Conservation (phyloP, 179 eudicot genomes). For the Amaranthus tricolor region DNA sequence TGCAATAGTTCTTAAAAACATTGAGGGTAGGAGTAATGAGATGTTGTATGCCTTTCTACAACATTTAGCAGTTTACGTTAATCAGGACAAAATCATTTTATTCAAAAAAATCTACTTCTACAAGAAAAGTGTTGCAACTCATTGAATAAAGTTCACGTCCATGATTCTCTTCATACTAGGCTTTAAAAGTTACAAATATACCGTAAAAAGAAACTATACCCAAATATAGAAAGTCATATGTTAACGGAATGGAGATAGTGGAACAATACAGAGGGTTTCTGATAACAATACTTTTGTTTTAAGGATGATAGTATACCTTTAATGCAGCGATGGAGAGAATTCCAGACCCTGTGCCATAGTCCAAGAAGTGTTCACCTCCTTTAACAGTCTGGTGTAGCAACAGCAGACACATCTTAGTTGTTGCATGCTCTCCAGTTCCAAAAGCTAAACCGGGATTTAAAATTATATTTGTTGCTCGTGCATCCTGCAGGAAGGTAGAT, state of each 20-base stretch:
- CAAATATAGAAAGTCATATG: not conserved
- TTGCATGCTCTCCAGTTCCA: constrained; percentile 98
- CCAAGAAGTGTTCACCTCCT: constrained; percentile 81
- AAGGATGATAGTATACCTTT: constrained; percentile 47
- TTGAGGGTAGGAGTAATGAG: not conserved
- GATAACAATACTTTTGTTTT: constrained; percentile 3
- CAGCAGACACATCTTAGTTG: constrained; percentile 80
- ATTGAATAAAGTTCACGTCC: not conserved
- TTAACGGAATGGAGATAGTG: not conserved
- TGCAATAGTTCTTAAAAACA: not conserved
- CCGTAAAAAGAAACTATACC: not conserved
- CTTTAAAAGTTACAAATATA: not conserved
- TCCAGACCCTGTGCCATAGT: constrained; percentile 97
- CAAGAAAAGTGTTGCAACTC: not conserved
- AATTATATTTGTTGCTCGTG: constrained; percentile 65
- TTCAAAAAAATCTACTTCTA: not conserved
- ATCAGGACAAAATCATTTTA: not conserved
- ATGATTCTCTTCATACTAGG: not conserved
- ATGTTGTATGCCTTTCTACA: not conserved
- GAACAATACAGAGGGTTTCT: not conserved
- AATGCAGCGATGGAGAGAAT: constrained; percentile 92
- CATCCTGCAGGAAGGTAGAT: constrained; percentile 51
- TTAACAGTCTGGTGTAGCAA: constrained; percentile 58
- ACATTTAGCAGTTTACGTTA: not conserved
- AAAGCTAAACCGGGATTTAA: constrained; percentile 89